Evolutionary conservation across 805 yeast genomes (phyloP), one percentile per base, ranked within the genome.

Genomic region (Suhomyces sp.): DNA sequence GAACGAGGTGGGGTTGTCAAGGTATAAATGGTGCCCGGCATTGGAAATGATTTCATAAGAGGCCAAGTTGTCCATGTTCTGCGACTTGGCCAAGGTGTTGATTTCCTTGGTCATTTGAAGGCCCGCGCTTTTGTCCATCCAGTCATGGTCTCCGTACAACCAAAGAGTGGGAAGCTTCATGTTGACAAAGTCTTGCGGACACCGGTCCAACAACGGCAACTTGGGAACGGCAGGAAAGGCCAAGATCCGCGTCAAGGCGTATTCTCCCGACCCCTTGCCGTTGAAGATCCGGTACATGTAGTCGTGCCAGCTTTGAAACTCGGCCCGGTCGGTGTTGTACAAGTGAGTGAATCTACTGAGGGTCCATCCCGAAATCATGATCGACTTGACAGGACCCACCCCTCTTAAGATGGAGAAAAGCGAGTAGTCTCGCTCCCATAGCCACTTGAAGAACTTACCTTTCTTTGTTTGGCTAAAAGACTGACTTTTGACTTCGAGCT

Each of bases 121-220:
- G 2, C 90, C 90, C 10, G 86, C 87, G 46, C 73, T 76, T 50
- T 75, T 80, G 55, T 81, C 81, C 90, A 85, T 85, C 90, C 90
- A 85, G 64, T 85, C 90, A 38, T 67, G 70, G 54, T 84, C 88
- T 8, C 90, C 90, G 60, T 85, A 85, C 23, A 84, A 56, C 85
- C 87, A 83, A 29, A 83, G 64, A 1, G 83, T 73, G 3, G 83
- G 83, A 13, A 80, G 57, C 54, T 61, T 48, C 76, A 66, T 46
- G 57, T 69, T 13, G 74, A 83, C 58, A 77, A 66, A 68, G 54
- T 57, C 62, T 41, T 66, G 62, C 1, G 80, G 80, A 48, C 75
- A 65, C 59, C 89, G 73, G 56, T 81, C 85, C 31, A 81, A 57
- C 44, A 85, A 65, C 2, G 90, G 90, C 40, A 81, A 64, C 57